Conservation (phyloP, 805 yeast species). For the Suhomyces sp. region DNA sequence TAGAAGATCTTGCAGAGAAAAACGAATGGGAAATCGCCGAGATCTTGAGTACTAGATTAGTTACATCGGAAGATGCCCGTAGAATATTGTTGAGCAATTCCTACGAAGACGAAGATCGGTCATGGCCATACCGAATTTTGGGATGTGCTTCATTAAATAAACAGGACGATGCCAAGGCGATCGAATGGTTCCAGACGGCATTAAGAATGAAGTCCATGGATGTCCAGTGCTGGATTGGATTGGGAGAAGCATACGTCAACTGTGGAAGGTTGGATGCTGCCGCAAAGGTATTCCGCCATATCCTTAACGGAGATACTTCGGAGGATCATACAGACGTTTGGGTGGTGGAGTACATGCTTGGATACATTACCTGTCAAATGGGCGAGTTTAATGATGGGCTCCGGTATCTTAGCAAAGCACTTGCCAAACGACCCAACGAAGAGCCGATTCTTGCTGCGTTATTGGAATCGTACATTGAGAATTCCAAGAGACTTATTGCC, state of each 20-base stretch:
- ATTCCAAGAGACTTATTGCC: conserved; percentile 49
- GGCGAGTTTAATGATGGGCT: conserved; percentile 67
- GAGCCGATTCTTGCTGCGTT: conserved; percentile 47
- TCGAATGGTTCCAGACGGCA: conserved; percentile 86
- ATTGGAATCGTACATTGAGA: conserved; percentile 54
- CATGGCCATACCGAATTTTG: conserved; percentile 89
- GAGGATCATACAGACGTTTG: conserved; percentile 42
- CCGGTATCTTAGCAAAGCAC: conserved; percentile 41
- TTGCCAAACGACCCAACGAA: conserved; percentile 46
- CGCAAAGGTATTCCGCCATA: conserved; percentile 71
- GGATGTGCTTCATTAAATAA: conserved; percentile 74
- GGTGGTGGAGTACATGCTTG: conserved; percentile 66
- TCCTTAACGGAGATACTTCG: conserved; percentile 44
- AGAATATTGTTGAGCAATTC: conserved; percentile 36
- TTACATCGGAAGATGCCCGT: conserved; percentile 60
- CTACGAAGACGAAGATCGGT: conserved; percentile 34
- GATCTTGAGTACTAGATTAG: conserved; percentile 61
- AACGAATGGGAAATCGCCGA: conserved; percentile 87
- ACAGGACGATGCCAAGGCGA: conserved; percentile 73
- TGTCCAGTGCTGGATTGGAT: conserved; percentile 82
- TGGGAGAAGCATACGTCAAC: conserved; percentile 92
- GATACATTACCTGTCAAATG: conserved; percentile 58
- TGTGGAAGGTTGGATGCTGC: conserved; percentile 90
- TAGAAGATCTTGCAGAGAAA: conserved; percentile 60
- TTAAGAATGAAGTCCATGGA: conserved; percentile 67